phyloP scores from a whole-genome alignment of 139 green algal species.

The Spirogloea muscicola region DNA sequence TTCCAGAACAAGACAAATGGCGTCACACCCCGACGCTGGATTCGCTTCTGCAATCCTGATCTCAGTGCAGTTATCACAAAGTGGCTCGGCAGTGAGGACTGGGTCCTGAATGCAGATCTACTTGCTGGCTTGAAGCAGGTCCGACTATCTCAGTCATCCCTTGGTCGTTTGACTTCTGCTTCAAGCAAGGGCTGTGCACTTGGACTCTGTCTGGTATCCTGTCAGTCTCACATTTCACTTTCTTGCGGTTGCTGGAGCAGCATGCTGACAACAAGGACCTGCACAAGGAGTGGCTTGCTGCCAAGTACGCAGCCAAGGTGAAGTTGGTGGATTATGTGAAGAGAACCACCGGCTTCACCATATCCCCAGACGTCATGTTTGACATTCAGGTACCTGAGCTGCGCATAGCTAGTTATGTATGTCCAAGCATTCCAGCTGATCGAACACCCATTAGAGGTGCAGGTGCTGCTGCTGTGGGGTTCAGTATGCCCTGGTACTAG shows the following conservation, averaged over 20 bases:
- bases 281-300: slow-evolving; percentile 71
- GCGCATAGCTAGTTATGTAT: too few species aligned
- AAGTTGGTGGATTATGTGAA: slow-evolving; percentile 71
- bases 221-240: slow-evolving; percentile 30
- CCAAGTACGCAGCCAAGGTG: slow-evolving; percentile 84
- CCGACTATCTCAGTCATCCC: not conserved
- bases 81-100: slow-evolving; percentile 80
- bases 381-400: slow-evolving; percentile 83
- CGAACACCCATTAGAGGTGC: too few species aligned
- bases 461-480: too few species aligned
- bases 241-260: slow-evolving; percentile 9
- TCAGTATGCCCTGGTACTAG: too few species aligned
- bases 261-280: slow-evolving; percentile 76
- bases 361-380: slow-evolving; percentile 68
- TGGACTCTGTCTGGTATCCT: not conserved
- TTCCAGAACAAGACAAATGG: slow-evolving; percentile 99
- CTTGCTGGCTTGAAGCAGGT: slow-evolving; percentile 24
- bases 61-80: slow-evolving; percentile 82
- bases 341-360: slow-evolving; percentile 64
- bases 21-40: slow-evolving; percentile 82
- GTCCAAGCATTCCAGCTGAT: too few species aligned
- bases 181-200: not conserved
- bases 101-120: slow-evolving; percentile 69
- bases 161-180: not conserved
- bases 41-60: slow-evolving; percentile 95